A percentile compares a stretch with the other conserved stretches of the same genome.
phyloP scores from a whole-genome alignment of 2,329 filamentous ascomycete species.

The Graphilbum fragrans region DNA sequence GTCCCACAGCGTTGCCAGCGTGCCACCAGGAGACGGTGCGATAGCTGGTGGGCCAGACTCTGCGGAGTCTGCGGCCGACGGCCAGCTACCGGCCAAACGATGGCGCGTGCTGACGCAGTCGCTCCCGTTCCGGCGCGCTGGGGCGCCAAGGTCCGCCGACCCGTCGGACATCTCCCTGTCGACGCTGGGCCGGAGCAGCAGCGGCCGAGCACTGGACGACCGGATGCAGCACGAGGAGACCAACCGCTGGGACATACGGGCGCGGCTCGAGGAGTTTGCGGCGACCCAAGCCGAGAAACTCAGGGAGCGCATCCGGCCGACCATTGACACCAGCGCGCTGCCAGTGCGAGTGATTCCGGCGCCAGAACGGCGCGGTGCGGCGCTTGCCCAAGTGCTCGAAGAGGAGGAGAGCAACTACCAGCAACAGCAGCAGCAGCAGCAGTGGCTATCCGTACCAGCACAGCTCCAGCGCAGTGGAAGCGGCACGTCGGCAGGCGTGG shows the following conservation, averaged over 20 bases:
- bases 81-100: slow-evolving; percentile 2
- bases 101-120: slow-evolving; percentile 20
- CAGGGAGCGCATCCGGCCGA: slow-evolving; percentile 41
- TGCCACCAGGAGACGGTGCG: not conserved
- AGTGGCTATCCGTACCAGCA: not conserved
- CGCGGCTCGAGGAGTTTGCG: slow-evolving; percentile 48
- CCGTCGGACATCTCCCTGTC: not conserved
- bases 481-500: too few species aligned
- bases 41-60: too few species aligned
- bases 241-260: slow-evolving; percentile 41
- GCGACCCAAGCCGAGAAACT: slow-evolving; percentile 47
- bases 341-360: slow-evolving; percentile 51
- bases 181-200: not conserved
- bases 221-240: slow-evolving; percentile 7
- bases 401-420: slow-evolving; percentile 28
- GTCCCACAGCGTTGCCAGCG: not conserved
- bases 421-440: slow-evolving; percentile 2
- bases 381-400: slow-evolving; percentile 42
- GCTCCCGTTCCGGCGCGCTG: slow-evolving; percentile 15
- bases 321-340: slow-evolving; percentile 40
- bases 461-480: not conserved
- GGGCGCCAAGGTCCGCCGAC: not conserved
- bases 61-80: too few species aligned
- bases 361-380: slow-evolving; percentile 43
- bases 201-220: not conserved